Conservation (phyloP, 768 basidiomycete species). For the Lentinula lateritia region DNA sequence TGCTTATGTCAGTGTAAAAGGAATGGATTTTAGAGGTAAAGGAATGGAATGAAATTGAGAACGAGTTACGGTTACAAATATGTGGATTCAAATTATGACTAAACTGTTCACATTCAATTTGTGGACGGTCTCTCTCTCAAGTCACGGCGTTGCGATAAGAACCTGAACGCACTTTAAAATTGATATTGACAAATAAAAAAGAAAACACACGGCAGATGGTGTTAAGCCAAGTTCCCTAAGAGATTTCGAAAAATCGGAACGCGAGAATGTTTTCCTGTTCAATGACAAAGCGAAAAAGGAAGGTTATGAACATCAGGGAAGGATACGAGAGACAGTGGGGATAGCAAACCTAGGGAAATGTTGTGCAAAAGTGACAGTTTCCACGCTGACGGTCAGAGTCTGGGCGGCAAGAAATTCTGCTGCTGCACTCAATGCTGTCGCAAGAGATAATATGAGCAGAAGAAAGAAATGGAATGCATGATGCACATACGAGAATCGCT, state of each 20-base stretch:
- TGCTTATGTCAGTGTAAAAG: too few species aligned
- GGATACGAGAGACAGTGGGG: not conserved
- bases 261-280: conserved; percentile 70
- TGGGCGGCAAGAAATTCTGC: conserved; percentile 86
- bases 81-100: not conserved
- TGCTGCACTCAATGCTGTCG: conserved; percentile 71
- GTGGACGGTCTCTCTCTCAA: not conserved
- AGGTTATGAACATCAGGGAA: not conserved
- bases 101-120: not conserved
- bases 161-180: conserved; percentile 29
- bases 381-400: conserved; percentile 60
- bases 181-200: not conserved
- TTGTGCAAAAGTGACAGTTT: conserved; percentile 71
- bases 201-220: conserved; percentile 72
- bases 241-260: conserved; percentile 71
- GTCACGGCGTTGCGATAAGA: conserved; percentile 43
- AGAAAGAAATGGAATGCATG: not conserved
- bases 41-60: too few species aligned
- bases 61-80: not conserved
- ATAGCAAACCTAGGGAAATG: conserved; percentile 75
- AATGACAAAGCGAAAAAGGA: not conserved
- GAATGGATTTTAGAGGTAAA: too few species aligned
- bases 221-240: conserved; percentile 83
- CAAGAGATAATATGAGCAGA: not conserved
- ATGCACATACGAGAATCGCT: conserved; percentile 68